phyloP scores from a whole-genome alignment of 2,329 filamentous ascomycete genomes.

The Fusarium metavorans region DNA sequence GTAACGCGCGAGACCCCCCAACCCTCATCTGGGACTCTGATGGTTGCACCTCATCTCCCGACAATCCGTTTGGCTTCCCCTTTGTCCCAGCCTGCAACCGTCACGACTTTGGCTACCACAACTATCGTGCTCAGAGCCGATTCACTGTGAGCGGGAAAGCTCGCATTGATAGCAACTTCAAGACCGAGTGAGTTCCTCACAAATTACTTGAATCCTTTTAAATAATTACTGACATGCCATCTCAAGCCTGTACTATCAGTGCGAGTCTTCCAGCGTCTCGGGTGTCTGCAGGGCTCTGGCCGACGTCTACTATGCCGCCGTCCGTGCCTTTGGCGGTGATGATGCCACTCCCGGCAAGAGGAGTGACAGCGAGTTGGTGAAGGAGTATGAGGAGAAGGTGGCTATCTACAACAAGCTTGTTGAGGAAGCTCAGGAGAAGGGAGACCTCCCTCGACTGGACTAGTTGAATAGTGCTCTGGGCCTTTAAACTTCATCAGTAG shows the following conservation, averaged over 20 bases:
- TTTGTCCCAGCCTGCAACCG: constrained; percentile 61
- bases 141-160: constrained; percentile 57
- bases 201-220: fast-evolving
- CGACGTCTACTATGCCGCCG: constrained; percentile 56
- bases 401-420: constrained; percentile 51
- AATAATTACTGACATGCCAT: neutral
- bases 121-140: constrained; percentile 62
- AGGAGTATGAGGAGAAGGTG: constrained; percentile 51
- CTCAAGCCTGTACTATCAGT: constrained; percentile 53
- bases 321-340: constrained; percentile 51
- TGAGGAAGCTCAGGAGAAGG: constrained; percentile 50
- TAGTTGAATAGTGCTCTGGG: neutral
- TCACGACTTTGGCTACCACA: constrained; percentile 69
- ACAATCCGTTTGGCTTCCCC: constrained; percentile 59
- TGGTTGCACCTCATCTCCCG: constrained; percentile 56
- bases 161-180: constrained; percentile 65
- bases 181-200: constrained; percentile 51
- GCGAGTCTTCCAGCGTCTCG: constrained; percentile 34
- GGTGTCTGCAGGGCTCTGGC: constrained; percentile 51
- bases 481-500: neutral
- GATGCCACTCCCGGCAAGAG: constrained; percentile 47
- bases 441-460: constrained; percentile 43
- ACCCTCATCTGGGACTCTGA: constrained; percentile 57
- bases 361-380: constrained; percentile 42
- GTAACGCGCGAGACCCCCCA: constrained; percentile 54